Percentiles rank a stretch among this genome's conserved stretches.
These are phyloP conservation scores for Marchantia polymorpha DNA, from an alignment of 225 moss, liverwort and hornwort genomes.

Conservation along the genomic window DNA sequence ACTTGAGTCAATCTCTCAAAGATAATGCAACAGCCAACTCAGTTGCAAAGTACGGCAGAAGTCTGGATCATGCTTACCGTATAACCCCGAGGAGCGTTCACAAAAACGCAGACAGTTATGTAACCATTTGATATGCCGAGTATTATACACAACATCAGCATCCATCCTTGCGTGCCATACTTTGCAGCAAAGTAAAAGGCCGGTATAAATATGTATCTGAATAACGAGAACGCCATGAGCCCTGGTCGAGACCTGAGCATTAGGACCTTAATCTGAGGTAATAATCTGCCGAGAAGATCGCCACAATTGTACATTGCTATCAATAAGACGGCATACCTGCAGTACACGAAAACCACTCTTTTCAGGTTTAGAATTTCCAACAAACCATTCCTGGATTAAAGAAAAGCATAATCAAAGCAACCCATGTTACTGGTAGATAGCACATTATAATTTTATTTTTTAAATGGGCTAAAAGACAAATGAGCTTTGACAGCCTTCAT, in stretches of 20 bases:
- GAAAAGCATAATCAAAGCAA: no score
- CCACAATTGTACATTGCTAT: constrained; percentile 83
- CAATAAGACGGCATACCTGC: constrained; percentile 76
- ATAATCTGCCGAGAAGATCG: constrained; percentile 70
- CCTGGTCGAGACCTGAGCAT: constrained; percentile 48
- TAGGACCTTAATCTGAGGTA: constrained; percentile 51
- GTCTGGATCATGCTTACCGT: constrained; percentile 45
- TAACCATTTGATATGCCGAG: constrained; percentile 74
- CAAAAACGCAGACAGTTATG: constrained; percentile 60
- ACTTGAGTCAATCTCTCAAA: no score
- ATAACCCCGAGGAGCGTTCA: constrained; percentile 69
- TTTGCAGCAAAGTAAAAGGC: constrained; percentile 79
- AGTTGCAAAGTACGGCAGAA: no score
- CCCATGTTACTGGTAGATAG: neutral
- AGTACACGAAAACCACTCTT: neutral
- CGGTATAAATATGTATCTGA: constrained; percentile 62
- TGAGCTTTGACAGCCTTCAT: neutral
- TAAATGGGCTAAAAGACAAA: no score
- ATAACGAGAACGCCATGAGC: constrained; percentile 38
- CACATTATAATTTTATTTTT: neutral
- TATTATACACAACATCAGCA: constrained; percentile 58
- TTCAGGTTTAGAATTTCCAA: neutral
- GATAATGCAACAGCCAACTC: no score
- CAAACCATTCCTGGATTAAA: neutral
- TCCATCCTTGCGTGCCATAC: constrained; percentile 84